A percentile compares a stretch with the other conserved stretches of the same genome.
Conservation (phyloP, 768 basidiomycete species). For the Tricholoma terreum region DNA sequence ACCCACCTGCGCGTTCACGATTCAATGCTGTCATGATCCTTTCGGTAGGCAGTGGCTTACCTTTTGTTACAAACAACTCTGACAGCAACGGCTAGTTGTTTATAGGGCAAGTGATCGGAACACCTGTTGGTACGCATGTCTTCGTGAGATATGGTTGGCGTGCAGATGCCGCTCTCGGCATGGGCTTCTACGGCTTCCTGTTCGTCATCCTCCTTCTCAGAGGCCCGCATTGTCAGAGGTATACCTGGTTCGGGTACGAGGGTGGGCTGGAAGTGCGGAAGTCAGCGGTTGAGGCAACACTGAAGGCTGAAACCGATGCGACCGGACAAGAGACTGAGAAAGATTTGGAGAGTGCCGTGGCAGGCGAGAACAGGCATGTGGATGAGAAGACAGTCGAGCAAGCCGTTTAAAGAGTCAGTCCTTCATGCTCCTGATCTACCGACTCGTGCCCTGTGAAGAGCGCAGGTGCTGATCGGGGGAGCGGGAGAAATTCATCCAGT, state of each 20-base stretch:
- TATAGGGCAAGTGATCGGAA: conserved; percentile 81
- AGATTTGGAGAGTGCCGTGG: background rate
- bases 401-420: too few species aligned
- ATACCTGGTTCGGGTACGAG: conserved; percentile 63
- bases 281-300: conserved; percentile 28
- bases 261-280: conserved; percentile 50
- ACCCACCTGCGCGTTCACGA: conserved; percentile 54
- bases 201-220: conserved; percentile 56
- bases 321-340: background rate
- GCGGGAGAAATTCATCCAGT: too few species aligned
- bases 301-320: background rate
- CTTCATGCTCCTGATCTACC: background rate
- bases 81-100: conserved; percentile 41
- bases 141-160: conserved; percentile 73
- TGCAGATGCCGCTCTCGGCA: conserved; percentile 54
- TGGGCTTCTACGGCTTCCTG: conserved; percentile 58
- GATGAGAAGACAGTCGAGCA: background rate
- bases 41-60: conserved; percentile 39
- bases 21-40: conserved; percentile 77
- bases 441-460: background rate
- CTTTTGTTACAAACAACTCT: background rate
- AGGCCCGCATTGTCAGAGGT: conserved; percentile 62
- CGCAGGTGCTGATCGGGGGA: background rate
- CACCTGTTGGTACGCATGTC: conserved; percentile 65
- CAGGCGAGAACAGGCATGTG: background rate